Base-by-base conservation (phyloP, 768 basidiomycete genomes). In the Amanita molliuscula region DNA sequence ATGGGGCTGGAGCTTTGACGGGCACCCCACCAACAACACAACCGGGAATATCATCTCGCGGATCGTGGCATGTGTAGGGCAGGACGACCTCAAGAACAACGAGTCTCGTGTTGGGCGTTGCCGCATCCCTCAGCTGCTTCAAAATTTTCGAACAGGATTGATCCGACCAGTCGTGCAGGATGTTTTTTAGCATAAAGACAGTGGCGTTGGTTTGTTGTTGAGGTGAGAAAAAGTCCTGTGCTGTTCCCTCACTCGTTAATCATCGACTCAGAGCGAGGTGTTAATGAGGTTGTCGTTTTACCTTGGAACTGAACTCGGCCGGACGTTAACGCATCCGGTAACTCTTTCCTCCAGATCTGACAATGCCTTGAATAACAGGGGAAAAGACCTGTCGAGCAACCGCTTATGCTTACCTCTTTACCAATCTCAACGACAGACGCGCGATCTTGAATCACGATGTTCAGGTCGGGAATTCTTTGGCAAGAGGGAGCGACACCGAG, bases 101-200 rank as follows among this genome's bases (percentile, higher is more conserved):
- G 7, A 49, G 26, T 31, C 59, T 64, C 7, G 70, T 72, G 8
- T 53, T 46, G 1, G 65, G 54, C 0, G 48, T 53, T 8, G 72
- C 67, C 2, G 65, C 66, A 4, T 44, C 59, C 4, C 68, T 62
- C 15, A 73, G 59, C 8, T 63, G 57, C 10, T 54, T 54, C 13
- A 74, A 57, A 47, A 73, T 67, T 33, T 58, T 56, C 9, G 44
- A 40, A 44, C 55, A 56, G 35, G 64, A 58, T 1, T 58, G 51
- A 51, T 71, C 66, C 3, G 67, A 51, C 69, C 70, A 71, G 51
- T 72, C 65, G 56, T 74, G 71, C 23, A 72, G 50, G 37, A 71
- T 62, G 28, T 57, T 48, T 7, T 65, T 60, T 20, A 71, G 18
- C 38, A 73, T 53, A 56, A 67, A 74, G 1, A 72, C 65, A 0